Conservation (phyloP, 768 basidiomycete species). For the Gymnopilus dilepis region DNA sequence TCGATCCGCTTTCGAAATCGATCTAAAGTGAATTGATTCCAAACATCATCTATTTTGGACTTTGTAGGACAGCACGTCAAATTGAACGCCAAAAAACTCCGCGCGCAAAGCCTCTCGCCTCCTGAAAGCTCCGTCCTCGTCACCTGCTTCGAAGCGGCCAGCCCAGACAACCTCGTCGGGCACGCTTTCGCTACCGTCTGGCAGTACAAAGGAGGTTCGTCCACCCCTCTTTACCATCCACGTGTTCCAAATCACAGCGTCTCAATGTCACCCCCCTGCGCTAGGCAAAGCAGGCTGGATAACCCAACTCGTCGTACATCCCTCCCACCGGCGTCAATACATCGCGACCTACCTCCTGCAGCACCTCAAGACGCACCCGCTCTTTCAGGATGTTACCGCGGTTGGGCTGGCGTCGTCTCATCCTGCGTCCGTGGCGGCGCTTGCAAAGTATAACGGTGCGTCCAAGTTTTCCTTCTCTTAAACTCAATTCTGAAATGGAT, state of each 20-base stretch:
- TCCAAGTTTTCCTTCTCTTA: not conserved
- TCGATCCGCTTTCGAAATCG: too few relatives aligned
- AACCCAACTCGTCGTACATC: conserved; percentile 40
- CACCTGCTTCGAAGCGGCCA: conserved; percentile 18
- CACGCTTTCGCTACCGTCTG: conserved; percentile 38
- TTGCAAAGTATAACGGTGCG: conserved; percentile 34
- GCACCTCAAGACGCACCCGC: conserved; percentile 19
- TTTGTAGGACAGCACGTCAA: conserved; percentile 22
- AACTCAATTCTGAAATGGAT: not conserved
- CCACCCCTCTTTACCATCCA: not conserved
- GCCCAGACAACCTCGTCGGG: conserved; percentile 27
- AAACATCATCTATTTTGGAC: not conserved
- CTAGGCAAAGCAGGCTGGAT: conserved; percentile 38
- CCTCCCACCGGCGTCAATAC: conserved; percentile 25
- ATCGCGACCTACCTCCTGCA: conserved; percentile 37
- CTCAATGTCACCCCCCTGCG: too few relatives aligned
- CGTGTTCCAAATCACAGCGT: not conserved
- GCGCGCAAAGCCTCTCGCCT: conserved; percentile 4
- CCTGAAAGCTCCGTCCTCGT: conserved; percentile 26
- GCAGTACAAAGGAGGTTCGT: conserved; percentile 29
- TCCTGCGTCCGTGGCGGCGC: conserved; percentile 31
- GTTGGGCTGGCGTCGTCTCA: conserved; percentile 39
- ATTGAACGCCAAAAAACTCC: conserved; percentile 8
- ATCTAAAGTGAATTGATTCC: not conserved
- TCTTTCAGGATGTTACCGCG: conserved; percentile 28